Conservation (phyloP, 345 rosid species). For the Salix arbutifolia region DNA sequence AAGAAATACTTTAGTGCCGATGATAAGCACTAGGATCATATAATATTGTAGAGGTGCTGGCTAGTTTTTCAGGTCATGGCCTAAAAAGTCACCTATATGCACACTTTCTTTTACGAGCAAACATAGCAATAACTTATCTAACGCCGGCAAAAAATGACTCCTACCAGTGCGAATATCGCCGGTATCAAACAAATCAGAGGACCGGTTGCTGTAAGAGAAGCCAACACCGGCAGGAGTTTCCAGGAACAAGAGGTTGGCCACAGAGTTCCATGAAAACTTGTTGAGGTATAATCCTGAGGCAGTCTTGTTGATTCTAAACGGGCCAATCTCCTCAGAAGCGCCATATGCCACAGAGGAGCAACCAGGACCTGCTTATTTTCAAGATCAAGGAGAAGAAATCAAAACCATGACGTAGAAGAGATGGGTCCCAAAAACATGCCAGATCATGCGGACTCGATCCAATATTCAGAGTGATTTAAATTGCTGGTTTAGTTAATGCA, state of each 20-base stretch:
- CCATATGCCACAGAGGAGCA: constrained; percentile 99
- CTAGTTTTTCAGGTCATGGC: constrained; percentile 13
- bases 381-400: neutral
- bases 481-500: constrained; percentile 3
- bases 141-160: neutral
- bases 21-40: constrained; percentile 10
- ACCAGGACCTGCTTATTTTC: constrained; percentile 64
- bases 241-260: constrained; percentile 82
- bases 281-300: constrained; percentile 75
- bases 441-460: neutral
- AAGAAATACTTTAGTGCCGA: neutral
- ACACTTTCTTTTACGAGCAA: neutral
- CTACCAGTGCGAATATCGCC: constrained; percentile 86
- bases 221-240: constrained; percentile 99
- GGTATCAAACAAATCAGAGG: constrained; percentile 72
- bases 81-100: neutral
- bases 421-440: constrained; percentile 1
- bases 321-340: constrained; percentile 98
- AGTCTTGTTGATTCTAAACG: constrained; percentile 76
- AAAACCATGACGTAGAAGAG: neutral
- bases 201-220: constrained; percentile 86
- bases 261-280: constrained; percentile 87
- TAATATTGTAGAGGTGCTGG: neutral
- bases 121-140: neutral
- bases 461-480: neutral